phyloP scores from a whole-genome alignment of 257 asterid species.

The Linderniella brevidens region DNA sequence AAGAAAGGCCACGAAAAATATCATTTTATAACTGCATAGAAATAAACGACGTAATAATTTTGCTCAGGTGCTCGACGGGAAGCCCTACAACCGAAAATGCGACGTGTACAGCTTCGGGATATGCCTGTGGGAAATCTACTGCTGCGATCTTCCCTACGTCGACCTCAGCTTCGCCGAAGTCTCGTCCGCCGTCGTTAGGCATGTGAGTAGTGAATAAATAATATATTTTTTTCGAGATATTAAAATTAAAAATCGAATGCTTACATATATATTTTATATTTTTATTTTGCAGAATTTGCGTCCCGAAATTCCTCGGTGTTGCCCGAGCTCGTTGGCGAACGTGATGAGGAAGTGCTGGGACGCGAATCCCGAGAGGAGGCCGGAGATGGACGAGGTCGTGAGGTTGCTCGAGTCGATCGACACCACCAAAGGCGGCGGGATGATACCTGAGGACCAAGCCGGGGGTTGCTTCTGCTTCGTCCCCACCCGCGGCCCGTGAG shows the following conservation, averaged over 20 bases:
- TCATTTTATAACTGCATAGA: no score
- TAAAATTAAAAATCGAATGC: no score
- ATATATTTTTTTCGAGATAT: background rate
- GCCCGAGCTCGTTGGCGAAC: slow-evolving; percentile 42
- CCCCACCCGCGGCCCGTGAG: slow-evolving; percentile 49
- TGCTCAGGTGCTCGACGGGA: slow-evolving; percentile 74
- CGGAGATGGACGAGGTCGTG: slow-evolving; percentile 79
- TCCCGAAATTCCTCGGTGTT: slow-evolving; percentile 71
- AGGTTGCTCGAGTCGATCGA: slow-evolving; percentile 54
- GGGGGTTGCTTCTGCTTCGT: slow-evolving; percentile 55
- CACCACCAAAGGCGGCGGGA: slow-evolving; percentile 77
- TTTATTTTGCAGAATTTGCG: slow-evolving; percentile 34
- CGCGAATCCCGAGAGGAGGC: slow-evolving; percentile 52
- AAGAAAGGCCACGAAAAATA: no score
- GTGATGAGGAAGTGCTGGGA: slow-evolving; percentile 80
- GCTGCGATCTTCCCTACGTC: slow-evolving; percentile 80
- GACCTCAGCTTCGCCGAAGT: slow-evolving; percentile 87
- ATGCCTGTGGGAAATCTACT: slow-evolving; percentile 88
- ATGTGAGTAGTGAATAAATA: slow-evolving; percentile 23
- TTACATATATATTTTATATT: background rate
- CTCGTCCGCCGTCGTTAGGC: slow-evolving; percentile 89
- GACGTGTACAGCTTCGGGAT: slow-evolving; percentile 90
- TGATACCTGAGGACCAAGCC: slow-evolving; percentile 67
- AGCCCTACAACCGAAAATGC: slow-evolving; percentile 88
- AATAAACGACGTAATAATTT: background rate